These are phyloP conservation scores for Umbilicus rupestris DNA, from an alignment of 164 flowering plant genomes.

Conservation along the genomic window DNA sequence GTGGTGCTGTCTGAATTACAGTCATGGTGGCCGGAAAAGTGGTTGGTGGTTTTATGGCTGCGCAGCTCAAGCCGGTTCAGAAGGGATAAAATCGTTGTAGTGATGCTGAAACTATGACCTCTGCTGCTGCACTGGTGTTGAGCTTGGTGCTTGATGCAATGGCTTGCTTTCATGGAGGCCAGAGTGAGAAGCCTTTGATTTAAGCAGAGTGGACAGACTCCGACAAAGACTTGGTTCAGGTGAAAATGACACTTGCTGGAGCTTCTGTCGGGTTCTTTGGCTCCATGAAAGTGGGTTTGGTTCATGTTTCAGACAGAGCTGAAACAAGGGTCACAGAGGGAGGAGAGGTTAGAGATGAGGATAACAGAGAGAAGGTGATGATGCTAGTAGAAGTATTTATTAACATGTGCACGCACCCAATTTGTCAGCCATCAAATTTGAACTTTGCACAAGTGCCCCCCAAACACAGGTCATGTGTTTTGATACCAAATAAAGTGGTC, in stretches of 20 bases:
- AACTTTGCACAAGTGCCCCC: too few species aligned
- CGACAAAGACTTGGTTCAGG: slow-evolving; percentile 40
- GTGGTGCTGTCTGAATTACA: slow-evolving; percentile 25
- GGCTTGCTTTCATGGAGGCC: slow-evolving; percentile 23
- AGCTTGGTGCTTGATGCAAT: background rate
- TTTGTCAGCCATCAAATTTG: too few species aligned
- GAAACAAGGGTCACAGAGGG: background rate
- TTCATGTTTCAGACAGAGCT: background rate
- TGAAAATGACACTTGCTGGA: slow-evolving; percentile 44
- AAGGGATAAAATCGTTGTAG: slow-evolving; percentile 48
- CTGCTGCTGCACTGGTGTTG: background rate
- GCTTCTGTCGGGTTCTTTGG: background rate
- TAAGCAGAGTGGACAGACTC: slow-evolving; percentile 72
- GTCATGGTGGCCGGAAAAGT: slow-evolving; percentile 11
- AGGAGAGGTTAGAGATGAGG: background rate
- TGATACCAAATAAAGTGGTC: too few species aligned
- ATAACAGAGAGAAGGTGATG: background rate
- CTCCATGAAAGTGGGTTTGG: background rate
- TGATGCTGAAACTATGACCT: background rate
- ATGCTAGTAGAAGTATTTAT: too few species aligned
- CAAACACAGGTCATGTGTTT: too few species aligned
- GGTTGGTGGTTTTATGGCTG: slow-evolving; percentile 26
- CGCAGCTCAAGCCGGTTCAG: slow-evolving; percentile 45
- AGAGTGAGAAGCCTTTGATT: slow-evolving; percentile 69
- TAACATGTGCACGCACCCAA: too few species aligned